A percentile compares a stretch with the other conserved stretches of the same genome.
phyloP scores from a whole-genome alignment of 108 stramenopile genomes.

The Epithemia pelagica region DNA sequence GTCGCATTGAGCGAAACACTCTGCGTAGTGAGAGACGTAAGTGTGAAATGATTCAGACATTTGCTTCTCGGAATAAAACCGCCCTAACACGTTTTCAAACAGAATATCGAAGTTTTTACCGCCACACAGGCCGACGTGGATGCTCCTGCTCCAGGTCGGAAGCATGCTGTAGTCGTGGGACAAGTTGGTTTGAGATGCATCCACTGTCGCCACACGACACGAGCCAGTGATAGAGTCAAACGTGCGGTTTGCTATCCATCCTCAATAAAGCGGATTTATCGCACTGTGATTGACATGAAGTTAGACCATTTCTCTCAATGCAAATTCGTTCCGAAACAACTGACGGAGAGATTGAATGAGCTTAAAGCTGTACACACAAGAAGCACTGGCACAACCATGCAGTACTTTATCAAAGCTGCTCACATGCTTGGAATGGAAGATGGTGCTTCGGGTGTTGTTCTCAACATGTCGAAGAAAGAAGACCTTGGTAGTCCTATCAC shows the following conservation, averaged over 20 bases:
- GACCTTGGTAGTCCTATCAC: neutral
- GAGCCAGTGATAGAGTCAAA: slow-evolving; percentile 73
- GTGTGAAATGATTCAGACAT: neutral
- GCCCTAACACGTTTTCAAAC: neutral
- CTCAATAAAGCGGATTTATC: slow-evolving; percentile 79
- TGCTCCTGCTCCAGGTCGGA: slow-evolving; percentile 85
- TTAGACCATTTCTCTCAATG: slow-evolving; percentile 81
- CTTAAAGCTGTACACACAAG: slow-evolving; percentile 51
- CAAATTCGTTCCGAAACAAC: slow-evolving; percentile 60
- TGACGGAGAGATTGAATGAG: slow-evolving; percentile 62
- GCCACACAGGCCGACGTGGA: slow-evolving; percentile 74
- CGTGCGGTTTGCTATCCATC: slow-evolving; percentile 87
- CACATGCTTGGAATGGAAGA: slow-evolving; percentile 75
- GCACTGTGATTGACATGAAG: slow-evolving; percentile 91
- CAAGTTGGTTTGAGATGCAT: slow-evolving; percentile 87
- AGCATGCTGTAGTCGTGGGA: slow-evolving; percentile 72
- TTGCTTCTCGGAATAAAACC: no score
- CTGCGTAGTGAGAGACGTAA: slow-evolving; percentile 74
- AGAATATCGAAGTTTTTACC: slow-evolving; percentile 81
- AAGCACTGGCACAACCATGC: slow-evolving; percentile 86
- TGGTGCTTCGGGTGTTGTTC: slow-evolving; percentile 50
- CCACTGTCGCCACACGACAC: slow-evolving; percentile 68
- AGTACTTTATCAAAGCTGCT: slow-evolving; percentile 81
- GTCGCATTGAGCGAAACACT: slow-evolving; percentile 81
- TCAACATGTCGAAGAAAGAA: slow-evolving; percentile 12